These are phyloP conservation scores for Meira nashicola DNA, from an alignment of 1,284 basidiomycete species.

Conservation along the genomic window DNA sequence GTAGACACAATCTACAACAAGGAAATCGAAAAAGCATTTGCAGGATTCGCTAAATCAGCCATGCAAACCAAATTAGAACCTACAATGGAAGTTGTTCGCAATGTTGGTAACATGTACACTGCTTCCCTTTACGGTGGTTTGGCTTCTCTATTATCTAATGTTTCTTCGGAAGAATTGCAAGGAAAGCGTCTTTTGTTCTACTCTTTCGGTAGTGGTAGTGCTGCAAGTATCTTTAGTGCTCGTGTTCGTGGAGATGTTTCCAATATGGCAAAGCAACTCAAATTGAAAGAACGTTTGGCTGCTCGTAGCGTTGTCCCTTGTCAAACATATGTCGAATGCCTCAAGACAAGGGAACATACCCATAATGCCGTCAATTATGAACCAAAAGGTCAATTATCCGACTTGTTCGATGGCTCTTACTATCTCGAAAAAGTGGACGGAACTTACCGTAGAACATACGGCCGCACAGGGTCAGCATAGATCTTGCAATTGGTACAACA, in stretches of 20 bases:
- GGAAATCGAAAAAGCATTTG: constrained; percentile 73
- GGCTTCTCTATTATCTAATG: constrained; percentile 58
- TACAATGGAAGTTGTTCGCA: constrained; percentile 47
- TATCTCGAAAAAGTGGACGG: constrained; percentile 88
- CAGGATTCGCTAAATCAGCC: constrained; percentile 34
- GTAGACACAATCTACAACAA: constrained; percentile 70
- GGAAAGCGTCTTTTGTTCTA: constrained; percentile 69
- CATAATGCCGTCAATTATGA: constrained; percentile 85
- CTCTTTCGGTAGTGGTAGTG: constrained; percentile 88
- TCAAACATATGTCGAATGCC: constrained; percentile 73
- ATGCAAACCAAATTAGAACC: constrained; percentile 44
- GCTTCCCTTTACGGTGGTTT: constrained; percentile 93
- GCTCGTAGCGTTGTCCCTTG: constrained; percentile 86
- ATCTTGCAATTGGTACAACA: background rate
- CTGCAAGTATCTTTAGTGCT: constrained; percentile 82
- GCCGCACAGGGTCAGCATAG: constrained; percentile 15
- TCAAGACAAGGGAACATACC: constrained; percentile 74
- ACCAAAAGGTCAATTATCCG: constrained; percentile 77
- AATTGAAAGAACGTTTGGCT: constrained; percentile 71
- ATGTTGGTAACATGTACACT: constrained; percentile 91
- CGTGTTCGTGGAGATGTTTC: constrained; percentile 78
- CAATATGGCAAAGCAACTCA: constrained; percentile 72
- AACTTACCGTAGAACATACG: constrained; percentile 88
- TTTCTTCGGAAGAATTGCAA: constrained; percentile 35
- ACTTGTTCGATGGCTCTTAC: constrained; percentile 90